Evolutionary conservation across 371 early-diverging fungal genomes (phyloP), one percentile per base, ranked within the genome.

Genomic region (Catenaria anguillulae): DNA sequence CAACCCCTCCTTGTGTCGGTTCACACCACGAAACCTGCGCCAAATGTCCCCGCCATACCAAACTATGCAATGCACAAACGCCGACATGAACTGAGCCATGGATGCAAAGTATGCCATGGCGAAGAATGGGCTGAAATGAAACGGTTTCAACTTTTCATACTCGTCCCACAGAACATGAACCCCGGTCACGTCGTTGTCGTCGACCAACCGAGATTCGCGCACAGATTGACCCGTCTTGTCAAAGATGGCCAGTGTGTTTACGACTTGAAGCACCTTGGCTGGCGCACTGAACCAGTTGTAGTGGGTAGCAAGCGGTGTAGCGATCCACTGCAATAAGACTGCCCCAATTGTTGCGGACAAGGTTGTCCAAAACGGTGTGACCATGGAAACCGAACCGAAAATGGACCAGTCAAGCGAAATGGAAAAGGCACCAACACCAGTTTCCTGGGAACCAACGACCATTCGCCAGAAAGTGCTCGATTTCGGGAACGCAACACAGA

Each of bases 11-110:
- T 48, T 48, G 48, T 19, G 21, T 24, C 12, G 21, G 48, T n/a
- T 48, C 24, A 19, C n/a, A 24, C 48, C 48, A 1, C 48, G 48
- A 24, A 48, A 59, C 33, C 72, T 70, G 13, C 35, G 34, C 69
- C 64, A 69, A 29, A 76, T 74, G 55, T 84, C 73, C 65, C 78
- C 73, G 64, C 78, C 78, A 65, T 87, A 82, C 63, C 86, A 83
- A 48, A 84, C 64, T n/a, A 73, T 65, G 15, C 81, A 82, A 63
- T 87, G 85, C n/a, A 80, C 77, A 5, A 87, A 72, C 19, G 80
- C 75, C 1, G 86, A 80, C 60, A 76, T 78, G 52, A 87, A 66
- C 55, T 84, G 80, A 21, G 86, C 85, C 45, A 87, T 77, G 46
- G 82, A 77, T 42, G 80, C 77, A 0, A 81, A 84, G 59, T 85